A percentile compares a stretch with the other conserved stretches of the same genome.
Evolutionary conservation across 352 stramenopile genomes (phyloP).

Genomic region (Stramenopiles sp.): DNA sequence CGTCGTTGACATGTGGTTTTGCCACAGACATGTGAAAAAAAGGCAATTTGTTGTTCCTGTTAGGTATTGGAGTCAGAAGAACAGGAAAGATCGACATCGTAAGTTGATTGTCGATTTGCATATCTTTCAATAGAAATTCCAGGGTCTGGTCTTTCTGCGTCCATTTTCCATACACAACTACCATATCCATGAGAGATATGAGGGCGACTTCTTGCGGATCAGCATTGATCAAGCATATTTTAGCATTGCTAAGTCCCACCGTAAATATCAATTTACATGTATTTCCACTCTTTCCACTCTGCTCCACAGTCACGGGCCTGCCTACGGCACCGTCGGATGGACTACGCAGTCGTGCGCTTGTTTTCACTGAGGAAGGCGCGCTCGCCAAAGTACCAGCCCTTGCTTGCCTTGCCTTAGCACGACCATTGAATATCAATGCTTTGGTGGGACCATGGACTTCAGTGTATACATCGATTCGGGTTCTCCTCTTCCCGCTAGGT

Average conservation of each 20-base stretch:
- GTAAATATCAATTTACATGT: neutral
- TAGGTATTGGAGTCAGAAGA: constrained; percentile 42
- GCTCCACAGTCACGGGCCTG: neutral
- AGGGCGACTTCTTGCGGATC: constrained; percentile 45
- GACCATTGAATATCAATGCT: neutral
- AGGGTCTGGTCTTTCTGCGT: constrained; percentile 46
- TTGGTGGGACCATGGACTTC: neutral
- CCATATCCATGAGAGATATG: constrained; percentile 40
- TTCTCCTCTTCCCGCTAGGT: neutral
- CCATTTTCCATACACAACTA: constrained; percentile 37
- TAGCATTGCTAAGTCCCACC: neutral
- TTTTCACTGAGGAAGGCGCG: neutral
- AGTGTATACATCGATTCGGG: neutral
- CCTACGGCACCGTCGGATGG: neutral
- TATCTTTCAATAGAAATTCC: constrained; percentile 48
- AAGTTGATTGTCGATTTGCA: constrained; percentile 58
- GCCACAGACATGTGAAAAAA: constrained; percentile 54
- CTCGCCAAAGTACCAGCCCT: no score
- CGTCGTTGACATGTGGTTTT: constrained; percentile 45
- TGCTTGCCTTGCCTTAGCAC: no score
- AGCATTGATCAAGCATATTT: constrained; percentile 34
- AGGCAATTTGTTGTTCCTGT: constrained; percentile 21
- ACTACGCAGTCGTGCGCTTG: neutral
- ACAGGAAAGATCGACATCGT: constrained; percentile 47
- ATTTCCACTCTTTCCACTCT: neutral